Percentiles rank a stretch among this genome's conserved stretches.
These are phyloP conservation scores for Theobroma cacao DNA, from an alignment of 345 rosid species.

Conservation along the genomic window DNA sequence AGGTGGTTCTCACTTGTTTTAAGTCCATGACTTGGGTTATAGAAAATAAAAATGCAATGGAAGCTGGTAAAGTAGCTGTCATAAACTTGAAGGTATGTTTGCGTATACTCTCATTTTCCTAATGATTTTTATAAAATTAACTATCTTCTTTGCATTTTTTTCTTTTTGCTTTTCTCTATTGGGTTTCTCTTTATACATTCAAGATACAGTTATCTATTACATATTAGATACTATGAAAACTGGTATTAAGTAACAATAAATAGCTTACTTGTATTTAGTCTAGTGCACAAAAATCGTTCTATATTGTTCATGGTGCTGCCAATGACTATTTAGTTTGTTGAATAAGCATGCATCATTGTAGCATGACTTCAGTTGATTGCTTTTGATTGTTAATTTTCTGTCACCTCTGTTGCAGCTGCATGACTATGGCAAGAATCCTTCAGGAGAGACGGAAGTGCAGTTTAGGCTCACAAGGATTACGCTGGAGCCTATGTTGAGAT, in stretches of 20 bases:
- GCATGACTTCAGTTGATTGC: not conserved
- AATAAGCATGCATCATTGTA: not conserved
- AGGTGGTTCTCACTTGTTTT: conserved; percentile 66
- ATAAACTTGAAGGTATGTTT: conserved; percentile 55
- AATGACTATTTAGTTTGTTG: not conserved
- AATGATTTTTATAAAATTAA: not conserved
- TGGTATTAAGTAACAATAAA: not conserved
- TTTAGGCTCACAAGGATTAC: conserved; percentile 58
- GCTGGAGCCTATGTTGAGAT: conserved; percentile 63
- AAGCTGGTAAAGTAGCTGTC: conserved; percentile 49
- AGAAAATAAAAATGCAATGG: conserved; percentile 43
- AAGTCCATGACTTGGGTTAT: conserved; percentile 72
- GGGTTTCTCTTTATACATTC: not conserved
- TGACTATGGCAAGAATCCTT: conserved; percentile 56
- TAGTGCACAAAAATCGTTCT: not conserved
- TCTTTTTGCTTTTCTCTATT: not conserved
- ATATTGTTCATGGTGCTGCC: not conserved
- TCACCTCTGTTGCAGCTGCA: conserved; percentile 39
- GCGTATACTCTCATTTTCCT: not conserved
- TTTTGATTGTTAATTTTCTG: conserved; percentile 10
- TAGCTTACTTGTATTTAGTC: not conserved
- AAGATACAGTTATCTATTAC: not conserved
- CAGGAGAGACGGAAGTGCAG: conserved; percentile 53
- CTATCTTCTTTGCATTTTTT: not conserved
- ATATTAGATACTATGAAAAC: not conserved